Evolutionary conservation across 441 rosid species (phyloP), one percentile per base, ranked within the genome.

Genomic region (Adansonia gregorii): DNA sequence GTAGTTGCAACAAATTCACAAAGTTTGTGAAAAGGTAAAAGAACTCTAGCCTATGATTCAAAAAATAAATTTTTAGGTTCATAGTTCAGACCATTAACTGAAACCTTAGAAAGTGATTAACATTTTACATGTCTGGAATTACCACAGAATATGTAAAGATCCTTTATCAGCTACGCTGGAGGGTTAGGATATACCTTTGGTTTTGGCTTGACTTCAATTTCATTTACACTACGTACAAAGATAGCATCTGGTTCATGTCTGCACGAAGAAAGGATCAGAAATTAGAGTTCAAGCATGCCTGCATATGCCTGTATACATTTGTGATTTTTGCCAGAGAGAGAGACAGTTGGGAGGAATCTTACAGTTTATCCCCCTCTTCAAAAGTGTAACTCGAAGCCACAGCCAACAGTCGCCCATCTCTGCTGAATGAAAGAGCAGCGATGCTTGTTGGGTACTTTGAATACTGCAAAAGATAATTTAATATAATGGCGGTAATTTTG

Each of bases 301-400:
- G 2, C 4, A 3, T 8, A 31, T 31, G 51, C 46, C 6, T 4
- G 17, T 49, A 63, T 24, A 8, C 58, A 3, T 67, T 8, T 5
- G 4, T 24, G 43, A n/a, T 24, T 51, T 71, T 15, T 12, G 59
- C 35, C 22, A 74, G 20, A 51, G 43, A 66, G 39, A 46, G 52
- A 72, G 54, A 64, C 58, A 43, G 19, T 61, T 31, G 69, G 78
- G 67, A 51, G 41, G 51, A 10, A 22, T 74, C 90, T 76, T 89
- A 96, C 99, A 86, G 86, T 82, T 91, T 96, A 67, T 90, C 96
- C 4, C 99, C 98, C 87, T 96, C 99, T 88, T 96, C 98, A 54
- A 79, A 96, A 14, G 98, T 94, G 81, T 96, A 96, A 82, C 98
- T 94, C 45, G 99, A 96, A n/a, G 98, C 99, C 75, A 96, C 99